Base-by-base conservation (phyloP, 495 filamentous ascomycete species). In the Aspergillus homomorphus region DNA sequence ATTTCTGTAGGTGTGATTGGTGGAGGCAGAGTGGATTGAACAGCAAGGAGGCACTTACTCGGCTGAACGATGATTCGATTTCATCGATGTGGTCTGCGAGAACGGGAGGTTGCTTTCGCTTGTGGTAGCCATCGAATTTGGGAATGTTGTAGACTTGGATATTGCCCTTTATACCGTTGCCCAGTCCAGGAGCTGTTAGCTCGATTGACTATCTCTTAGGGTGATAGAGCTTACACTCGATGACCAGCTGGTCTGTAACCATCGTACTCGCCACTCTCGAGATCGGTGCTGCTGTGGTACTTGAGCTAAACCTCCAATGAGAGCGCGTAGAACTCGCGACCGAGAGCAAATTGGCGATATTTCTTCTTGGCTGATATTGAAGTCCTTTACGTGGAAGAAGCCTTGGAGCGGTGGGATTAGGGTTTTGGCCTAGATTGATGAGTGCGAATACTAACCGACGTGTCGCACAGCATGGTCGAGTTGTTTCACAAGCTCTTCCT, bases 261-360 rank as follows among this genome's bases (percentile, higher is more conserved):
- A 57, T 78, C 77, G 57, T 80, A 73, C 49, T 70, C 69, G n/a
- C 72, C 72, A 0, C 56, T 50, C 6, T 56, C 69, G 3, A 75
- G 67, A 46, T 75, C 70, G 42, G 57, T 42, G 14, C 60, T 43
- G 50, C 60, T 72, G 56, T 73, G 70, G 58, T 80, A 84, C 63
- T 79, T 75, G 28, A 76, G 70, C 55, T 84, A 84, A 64, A 84
- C 82, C 24, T 83, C 79, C 14, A 77, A 64, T 0, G 81, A 81
- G 0, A 87, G 75, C 5, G 73, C 66, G 67, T 84, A 82, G 62
- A 84, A 78, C 22, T 77, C 76, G 49, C 78, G 76, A 20, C 75
- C 82, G 0, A 85, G 65, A 44, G 81, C 79, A 55, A 83, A 86
- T 58, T 86, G 83, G 23, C 72, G 73, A 51, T 80, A 86, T 72